Base-by-base conservation (phyloP, 495 filamentous ascomycete genomes). In the Clavariopsis aquatica region DNA sequence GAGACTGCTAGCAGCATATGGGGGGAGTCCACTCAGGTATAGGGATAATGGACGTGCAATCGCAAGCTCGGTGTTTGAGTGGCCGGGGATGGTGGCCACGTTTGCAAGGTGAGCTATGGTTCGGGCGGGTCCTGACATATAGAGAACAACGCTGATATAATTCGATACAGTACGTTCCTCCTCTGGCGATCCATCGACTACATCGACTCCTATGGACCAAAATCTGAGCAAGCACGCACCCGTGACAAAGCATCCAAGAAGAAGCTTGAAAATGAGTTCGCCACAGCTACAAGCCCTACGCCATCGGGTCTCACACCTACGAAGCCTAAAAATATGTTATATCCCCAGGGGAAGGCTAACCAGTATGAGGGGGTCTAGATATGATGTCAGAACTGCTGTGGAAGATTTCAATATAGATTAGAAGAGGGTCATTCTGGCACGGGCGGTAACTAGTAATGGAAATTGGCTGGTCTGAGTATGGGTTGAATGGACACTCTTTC, bases 11-110 rank as follows among this genome's bases (percentile, higher is more conserved):
- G 41, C 52, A 12, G 68, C 77, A 54, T 70, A 73, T 47, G 71
- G 55, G 41, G 67, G 49, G 57, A 69, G 36, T 62, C 70, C 57
- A 56, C 59, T 75, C 66, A 69, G 43, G 60, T 81, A 81, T 71
- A 69, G 69, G 29, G 62, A 75, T 29, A 77, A 79, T 56, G 71
- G 70, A 5, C 60, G 76, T 22, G 77, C 74, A 1, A 52, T 81
- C 24, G 78, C 79, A 6, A 73, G 76, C 28, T 74, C 77, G 57
- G 73, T 78, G 15, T 76, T 80, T 45, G 57, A 72, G 3, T 79
- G 76, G 78, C 73, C 74, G 22, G 79, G 78, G 3, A 73, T 67
- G 64, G 27, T 74, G 17, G 65, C 65, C 2, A 73, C 74, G 13
- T 64, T 76, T 36, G 69, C 68, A 1, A 76, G 73, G 52, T 56